Base-by-base conservation (phyloP, 345 rosid genomes). In the Rhodamnia rubescens region DNA sequence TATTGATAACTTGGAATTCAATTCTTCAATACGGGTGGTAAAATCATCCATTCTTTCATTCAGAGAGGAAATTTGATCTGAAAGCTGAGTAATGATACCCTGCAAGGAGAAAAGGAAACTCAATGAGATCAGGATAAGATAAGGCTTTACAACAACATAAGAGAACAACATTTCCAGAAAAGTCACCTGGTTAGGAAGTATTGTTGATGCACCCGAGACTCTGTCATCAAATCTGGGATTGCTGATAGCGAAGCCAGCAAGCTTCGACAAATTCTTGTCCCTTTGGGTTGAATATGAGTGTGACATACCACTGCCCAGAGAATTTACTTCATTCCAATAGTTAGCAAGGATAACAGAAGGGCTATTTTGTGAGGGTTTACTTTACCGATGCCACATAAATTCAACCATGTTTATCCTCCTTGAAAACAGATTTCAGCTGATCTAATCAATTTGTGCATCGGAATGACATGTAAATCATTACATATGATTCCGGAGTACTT, bases 11-110 rank as follows among this genome's bases (percentile, higher is more conserved):
- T 93, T 93, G 84, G 93, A 90, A 84, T 92, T 96, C 53, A 98
- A 89, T 89, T 96, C 99, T 88, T 98, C 99, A 11, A 96, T 91
- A 11, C 87, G 90, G 44, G 85, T 82, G 21, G 98, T 95, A 89
- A 96, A 98, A 89, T 96, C 99, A 53, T 96, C 99, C 96, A 98
- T 95, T 89, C 97, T 92, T 82, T 95, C 99, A 86, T 92, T 91
- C 84, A 98, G 93, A 0, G 95, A 89, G 55, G 98, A 93, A 84
- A 98, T 98, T 87, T 95, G 99, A 81, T 98, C 98, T 6, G 95
- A 95, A 88, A 98, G 99, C 87, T 94, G 98, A 88, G 96, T 91
- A 75, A 94, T 86, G 85, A 89, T 92, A 84, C 93, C 98, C 99
- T 95, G 58, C 44, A 74, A 26, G 78, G 49, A 44, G 59, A 22